These are phyloP conservation scores for Sarocladiaceae sp. DNA, from an alignment of 2,329 filamentous ascomycete species.

Conservation along the genomic window DNA sequence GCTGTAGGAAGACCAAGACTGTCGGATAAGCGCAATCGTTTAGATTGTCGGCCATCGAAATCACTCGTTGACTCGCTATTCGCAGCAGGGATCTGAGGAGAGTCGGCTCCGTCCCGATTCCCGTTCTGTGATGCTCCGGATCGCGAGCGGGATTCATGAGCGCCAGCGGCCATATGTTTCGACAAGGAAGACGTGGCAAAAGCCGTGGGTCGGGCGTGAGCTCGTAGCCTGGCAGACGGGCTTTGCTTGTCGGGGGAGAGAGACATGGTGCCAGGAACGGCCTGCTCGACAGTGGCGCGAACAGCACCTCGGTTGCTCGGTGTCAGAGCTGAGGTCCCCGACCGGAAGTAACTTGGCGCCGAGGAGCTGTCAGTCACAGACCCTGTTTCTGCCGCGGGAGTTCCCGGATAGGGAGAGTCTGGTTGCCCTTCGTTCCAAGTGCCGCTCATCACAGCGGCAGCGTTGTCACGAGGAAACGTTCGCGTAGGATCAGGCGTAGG, in stretches of 20 bases:
- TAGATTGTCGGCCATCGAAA: no score
- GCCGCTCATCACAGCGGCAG: conserved; percentile 46
- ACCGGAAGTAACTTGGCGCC: conserved; percentile 10
- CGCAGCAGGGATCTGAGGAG: no score
- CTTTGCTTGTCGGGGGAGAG: not conserved
- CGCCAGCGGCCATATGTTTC: not conserved
- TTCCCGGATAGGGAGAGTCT: conserved; percentile 42
- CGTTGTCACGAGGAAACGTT: conserved; percentile 37
- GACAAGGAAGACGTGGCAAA: not conserved
- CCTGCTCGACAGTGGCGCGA: conserved; percentile 13
- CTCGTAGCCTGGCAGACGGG: conserved; percentile 2
- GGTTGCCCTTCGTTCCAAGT: conserved; percentile 60
- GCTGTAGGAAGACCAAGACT: no score
- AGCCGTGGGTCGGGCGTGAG: not conserved
- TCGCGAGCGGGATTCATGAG: not conserved
- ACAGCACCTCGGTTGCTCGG: not conserved
- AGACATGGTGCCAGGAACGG: conserved; percentile 9
- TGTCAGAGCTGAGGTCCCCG: not conserved
- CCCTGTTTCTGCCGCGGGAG: conserved; percentile 18
- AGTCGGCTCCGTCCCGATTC: conserved; percentile 15
- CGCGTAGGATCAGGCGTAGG: conserved; percentile 16
- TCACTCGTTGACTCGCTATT: no score
- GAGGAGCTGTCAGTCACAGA: conserved; percentile 14
- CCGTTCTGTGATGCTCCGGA: not conserved
- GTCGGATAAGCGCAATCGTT: no score